phyloP scores from a whole-genome alignment of 352 stramenopile genomes.

The Aphanomyces stellatus region DNA sequence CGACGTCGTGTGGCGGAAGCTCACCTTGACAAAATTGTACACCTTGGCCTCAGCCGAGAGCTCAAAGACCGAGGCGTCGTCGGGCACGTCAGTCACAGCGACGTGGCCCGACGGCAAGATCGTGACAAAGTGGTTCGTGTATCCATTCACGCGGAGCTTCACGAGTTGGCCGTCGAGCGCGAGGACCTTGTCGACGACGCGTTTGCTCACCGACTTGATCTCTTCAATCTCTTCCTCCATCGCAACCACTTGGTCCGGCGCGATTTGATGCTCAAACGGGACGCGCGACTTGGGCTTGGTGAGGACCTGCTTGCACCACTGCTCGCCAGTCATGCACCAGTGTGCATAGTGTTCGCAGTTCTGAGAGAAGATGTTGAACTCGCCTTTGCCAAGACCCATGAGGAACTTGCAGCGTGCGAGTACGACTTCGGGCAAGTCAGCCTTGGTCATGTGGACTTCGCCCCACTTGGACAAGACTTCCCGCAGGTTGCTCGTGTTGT shows the following conservation, averaged over 20 bases:
- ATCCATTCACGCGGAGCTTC: constrained; percentile 60
- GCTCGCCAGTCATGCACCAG: constrained; percentile 84
- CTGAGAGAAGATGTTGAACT: constrained; percentile 85
- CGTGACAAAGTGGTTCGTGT: constrained; percentile 40
- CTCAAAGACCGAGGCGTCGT: constrained; percentile 48
- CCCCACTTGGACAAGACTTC: constrained; percentile 74
- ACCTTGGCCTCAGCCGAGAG: constrained; percentile 68
- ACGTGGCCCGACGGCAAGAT: constrained; percentile 44
- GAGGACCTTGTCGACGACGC: constrained; percentile 60
- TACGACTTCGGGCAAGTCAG: constrained; percentile 72
- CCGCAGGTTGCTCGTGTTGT: constrained; percentile 71
- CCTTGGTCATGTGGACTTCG: constrained; percentile 79
- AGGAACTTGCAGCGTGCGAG: constrained; percentile 76
- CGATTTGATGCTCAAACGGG: constrained; percentile 66
- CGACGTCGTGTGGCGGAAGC: constrained; percentile 60
- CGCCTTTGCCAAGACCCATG: constrained; percentile 56
- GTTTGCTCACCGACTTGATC: constrained; percentile 60
- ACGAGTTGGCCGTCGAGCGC: constrained; percentile 47
- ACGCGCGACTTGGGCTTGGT: constrained; percentile 60
- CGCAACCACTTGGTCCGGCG: constrained; percentile 65
- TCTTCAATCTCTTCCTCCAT: constrained; percentile 63
- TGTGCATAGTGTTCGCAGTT: constrained; percentile 83
- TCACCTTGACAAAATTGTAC: constrained; percentile 84
- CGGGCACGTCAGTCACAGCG: constrained; percentile 36
- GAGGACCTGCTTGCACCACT: constrained; percentile 84